Conservation (phyloP, 441 rosid genomes). For the Lepidium campestre region DNA sequence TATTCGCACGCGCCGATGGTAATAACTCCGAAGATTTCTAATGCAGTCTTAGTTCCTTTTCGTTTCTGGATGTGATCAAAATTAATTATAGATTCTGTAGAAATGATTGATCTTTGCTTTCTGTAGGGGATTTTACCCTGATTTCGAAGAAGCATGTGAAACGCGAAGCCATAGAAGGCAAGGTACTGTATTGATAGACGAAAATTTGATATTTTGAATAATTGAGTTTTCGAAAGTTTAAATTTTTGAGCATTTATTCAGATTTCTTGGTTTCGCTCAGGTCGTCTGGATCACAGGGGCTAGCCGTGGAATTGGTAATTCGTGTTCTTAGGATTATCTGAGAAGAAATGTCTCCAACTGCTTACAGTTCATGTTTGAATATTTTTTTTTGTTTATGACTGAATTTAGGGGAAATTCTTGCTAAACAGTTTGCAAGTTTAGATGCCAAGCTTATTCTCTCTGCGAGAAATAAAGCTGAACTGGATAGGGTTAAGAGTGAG, state of each 20-base stretch:
- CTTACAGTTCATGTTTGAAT: neutral
- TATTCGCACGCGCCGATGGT: conserved; percentile 57
- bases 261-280: conserved; percentile 27
- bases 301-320: conserved; percentile 83
- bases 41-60: neutral
- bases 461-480: conserved; percentile 65
- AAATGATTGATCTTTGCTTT: neutral
- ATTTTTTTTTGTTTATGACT: neutral
- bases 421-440: conserved; percentile 71
- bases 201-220: neutral
- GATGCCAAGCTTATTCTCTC: conserved; percentile 93
- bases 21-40: neutral
- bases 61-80: neutral
- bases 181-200: conserved; percentile 32
- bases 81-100: neutral
- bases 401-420: conserved; percentile 67
- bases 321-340: neutral
- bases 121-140: conserved; percentile 67
- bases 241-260: neutral
- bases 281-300: conserved; percentile 96
- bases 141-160: conserved; percentile 61
- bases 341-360: neutral
- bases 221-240: neutral
- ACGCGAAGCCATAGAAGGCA: conserved; percentile 68
- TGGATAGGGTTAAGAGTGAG: conserved; percentile 62